These are phyloP conservation scores for Margaritispora aquatica DNA, from an alignment of 495 filamentous ascomycete genomes.

Conservation along the genomic window DNA sequence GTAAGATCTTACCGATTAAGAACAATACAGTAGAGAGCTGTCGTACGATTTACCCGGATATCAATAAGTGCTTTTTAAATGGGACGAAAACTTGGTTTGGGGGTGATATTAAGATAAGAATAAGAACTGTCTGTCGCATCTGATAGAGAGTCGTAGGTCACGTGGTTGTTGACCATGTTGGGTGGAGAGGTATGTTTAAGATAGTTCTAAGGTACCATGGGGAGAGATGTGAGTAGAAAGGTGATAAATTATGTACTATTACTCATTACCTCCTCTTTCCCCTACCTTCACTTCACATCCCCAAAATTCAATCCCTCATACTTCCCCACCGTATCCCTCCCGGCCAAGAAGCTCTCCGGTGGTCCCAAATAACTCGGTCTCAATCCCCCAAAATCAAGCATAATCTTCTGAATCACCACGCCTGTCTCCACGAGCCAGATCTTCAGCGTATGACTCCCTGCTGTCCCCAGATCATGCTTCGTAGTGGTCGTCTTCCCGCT, in stretches of 20 bases:
- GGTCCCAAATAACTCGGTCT: conserved; percentile 60
- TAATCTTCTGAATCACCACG: conserved; percentile 62
- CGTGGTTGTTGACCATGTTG: no score
- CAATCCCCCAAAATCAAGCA: conserved; percentile 64
- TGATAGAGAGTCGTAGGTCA: not conserved
- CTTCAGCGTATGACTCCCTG: conserved; percentile 51
- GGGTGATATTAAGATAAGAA: no score
- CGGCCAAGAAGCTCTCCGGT: conserved; percentile 55
- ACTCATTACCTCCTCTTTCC: not conserved
- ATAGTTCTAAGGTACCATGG: no score
- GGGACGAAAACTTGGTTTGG: not conserved
- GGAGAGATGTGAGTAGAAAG: no score
- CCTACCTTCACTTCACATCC: not conserved
- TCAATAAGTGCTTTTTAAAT: no score
- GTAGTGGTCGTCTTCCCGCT: conserved; percentile 43
- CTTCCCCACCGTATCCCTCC: conserved; percentile 33
- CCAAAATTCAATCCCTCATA: conserved; percentile 34
- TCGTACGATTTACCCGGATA: no score
- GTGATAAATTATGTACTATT: no score
- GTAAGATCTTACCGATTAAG: not conserved
- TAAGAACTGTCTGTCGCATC: no score
- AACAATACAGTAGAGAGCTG: no score
- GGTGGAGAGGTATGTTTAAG: no score
- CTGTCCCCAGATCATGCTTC: conserved; percentile 36
- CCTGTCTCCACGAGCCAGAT: conserved; percentile 58